phyloP scores from a whole-genome alignment of 106 monocot genomes.

The Apostasia shenzhenica region DNA sequence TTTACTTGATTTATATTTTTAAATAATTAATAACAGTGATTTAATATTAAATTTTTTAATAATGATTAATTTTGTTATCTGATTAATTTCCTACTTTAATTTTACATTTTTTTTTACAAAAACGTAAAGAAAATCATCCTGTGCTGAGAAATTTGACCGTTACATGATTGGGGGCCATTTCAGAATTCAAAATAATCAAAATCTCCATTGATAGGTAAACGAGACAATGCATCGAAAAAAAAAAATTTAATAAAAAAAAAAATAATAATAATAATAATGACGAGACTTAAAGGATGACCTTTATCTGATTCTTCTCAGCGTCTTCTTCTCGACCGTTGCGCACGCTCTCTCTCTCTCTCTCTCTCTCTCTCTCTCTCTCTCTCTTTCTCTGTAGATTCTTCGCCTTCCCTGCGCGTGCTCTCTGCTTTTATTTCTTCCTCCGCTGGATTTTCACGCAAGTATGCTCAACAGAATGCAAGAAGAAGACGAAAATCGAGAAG shows the following conservation, averaged over 20 bases:
- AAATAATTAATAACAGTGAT: no score
- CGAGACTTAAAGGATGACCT: neutral
- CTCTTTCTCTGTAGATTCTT: neutral
- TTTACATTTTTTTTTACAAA: no score
- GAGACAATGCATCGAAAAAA: no score
- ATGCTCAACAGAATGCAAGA: conserved; percentile 1
- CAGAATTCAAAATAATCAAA: neutral
- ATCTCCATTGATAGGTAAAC: neutral
- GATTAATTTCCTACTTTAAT: no score
- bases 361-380: neutral
- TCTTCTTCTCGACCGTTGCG: neutral
- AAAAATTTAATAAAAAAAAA: no score
- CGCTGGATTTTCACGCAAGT: neutral
- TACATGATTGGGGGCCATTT: neutral
- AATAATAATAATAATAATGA: no score
- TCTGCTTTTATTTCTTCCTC: neutral
- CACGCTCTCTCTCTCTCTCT: neutral
- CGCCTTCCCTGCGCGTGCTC: neutral
- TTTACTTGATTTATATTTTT: no score
- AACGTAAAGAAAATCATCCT: no score
- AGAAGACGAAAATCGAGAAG: neutral
- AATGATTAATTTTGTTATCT: no score
- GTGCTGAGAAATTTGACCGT: neutral
- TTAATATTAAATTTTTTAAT: no score
- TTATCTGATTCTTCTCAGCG: no score